Evolutionary conservation across 139 green algal species (phyloP).

Genomic region (Nannochloris sp.): DNA sequence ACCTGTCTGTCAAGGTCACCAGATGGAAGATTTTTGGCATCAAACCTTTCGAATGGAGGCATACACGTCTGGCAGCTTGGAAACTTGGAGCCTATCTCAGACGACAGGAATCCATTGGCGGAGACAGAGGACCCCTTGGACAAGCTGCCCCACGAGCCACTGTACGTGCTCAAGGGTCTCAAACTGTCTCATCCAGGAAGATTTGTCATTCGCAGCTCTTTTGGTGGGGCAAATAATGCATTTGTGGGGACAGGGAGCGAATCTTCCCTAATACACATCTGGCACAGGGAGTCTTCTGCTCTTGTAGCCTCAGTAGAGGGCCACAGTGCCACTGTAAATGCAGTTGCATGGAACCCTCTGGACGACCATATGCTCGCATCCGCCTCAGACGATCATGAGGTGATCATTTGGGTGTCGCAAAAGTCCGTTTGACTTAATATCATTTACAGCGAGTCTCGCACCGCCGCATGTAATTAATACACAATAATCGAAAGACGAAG

Average conservation of each 20-base stretch:
- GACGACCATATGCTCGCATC: constrained; percentile 41
- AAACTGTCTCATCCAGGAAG: constrained; percentile 21
- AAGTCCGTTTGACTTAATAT: background rate
- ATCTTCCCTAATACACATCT: constrained; percentile 50
- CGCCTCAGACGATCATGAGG: constrained; percentile 18
- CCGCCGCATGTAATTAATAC: too few relatives aligned
- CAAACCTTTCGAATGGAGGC: constrained; percentile 22
- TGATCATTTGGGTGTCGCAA: constrained; percentile 22
- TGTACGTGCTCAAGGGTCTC: constrained; percentile 6
- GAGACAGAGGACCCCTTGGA: constrained; percentile 6
- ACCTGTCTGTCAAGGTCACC: constrained; percentile 42
- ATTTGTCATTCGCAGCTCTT: constrained; percentile 74
- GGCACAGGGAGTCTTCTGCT: constrained; percentile 66
- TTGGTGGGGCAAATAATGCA: constrained; percentile 55
- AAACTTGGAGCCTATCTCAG: background rate
- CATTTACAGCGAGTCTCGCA: too few relatives aligned
- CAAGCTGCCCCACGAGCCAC: background rate
- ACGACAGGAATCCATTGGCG: background rate
- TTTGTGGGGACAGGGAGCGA: constrained; percentile 80
- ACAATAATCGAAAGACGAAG: too few relatives aligned
- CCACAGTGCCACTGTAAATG: constrained; percentile 69
- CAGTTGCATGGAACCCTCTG: constrained; percentile 82
- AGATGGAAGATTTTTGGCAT: constrained; percentile 50
- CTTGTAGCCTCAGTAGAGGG: constrained; percentile 62
- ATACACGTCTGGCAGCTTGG: constrained; percentile 29